These are phyloP conservation scores for Aureobasidium sp. DNA, from an alignment of 2,329 filamentous ascomycete genomes.

Conservation along the genomic window DNA sequence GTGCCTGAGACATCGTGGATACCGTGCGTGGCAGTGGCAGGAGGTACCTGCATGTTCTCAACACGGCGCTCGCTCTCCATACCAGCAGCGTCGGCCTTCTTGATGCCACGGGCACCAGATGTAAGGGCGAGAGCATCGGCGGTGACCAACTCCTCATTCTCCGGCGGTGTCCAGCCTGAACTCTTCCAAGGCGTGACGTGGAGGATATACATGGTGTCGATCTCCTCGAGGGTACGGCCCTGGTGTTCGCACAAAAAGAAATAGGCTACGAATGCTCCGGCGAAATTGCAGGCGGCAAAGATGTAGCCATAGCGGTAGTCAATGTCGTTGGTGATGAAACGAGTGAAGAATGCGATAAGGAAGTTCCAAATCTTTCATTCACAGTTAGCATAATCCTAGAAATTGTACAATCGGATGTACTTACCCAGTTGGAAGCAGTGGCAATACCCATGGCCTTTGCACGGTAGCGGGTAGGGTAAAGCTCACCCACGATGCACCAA, in stretches of 20 bases:
- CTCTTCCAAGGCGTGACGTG: constrained; percentile 27
- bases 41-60: constrained; percentile 16
- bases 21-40: constrained; percentile 19
- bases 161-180: constrained; percentile 25
- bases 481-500: constrained; percentile 60
- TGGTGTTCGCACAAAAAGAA: constrained; percentile 32
- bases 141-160: constrained; percentile 20
- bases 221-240: constrained; percentile 31
- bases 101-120: constrained; percentile 24
- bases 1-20: constrained; percentile 23
- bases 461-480: constrained; percentile 53
- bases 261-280: constrained; percentile 27
- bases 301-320: constrained; percentile 32
- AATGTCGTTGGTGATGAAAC: constrained; percentile 30
- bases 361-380: constrained; percentile 15
- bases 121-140: constrained; percentile 23
- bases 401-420: not conserved
- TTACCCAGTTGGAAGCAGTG: constrained; percentile 52
- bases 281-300: constrained; percentile 30
- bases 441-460: constrained; percentile 47
- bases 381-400: no score
- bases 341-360: constrained; percentile 26
- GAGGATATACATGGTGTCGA: constrained; percentile 32
- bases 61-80: constrained; percentile 15
- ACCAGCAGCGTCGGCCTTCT: constrained; percentile 23